Evolutionary conservation across 2,329 filamentous ascomycete genomes (phyloP), one percentile per base, ranked within the genome.

Genomic region (Hypomyces perniciosus): DNA sequence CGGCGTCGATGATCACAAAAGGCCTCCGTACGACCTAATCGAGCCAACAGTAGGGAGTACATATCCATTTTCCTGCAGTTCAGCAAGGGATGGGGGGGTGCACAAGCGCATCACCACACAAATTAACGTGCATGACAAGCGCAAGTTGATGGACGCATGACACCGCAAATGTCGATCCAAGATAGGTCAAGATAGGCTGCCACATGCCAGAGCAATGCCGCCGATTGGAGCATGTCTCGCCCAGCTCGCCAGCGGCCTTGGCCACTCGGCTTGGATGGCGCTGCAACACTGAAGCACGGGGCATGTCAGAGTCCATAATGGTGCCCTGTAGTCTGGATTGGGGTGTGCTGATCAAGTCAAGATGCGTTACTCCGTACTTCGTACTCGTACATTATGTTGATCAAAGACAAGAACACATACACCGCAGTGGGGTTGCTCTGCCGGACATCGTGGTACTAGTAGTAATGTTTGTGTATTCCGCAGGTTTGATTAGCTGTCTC

Each of bases 141-240:
- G 40, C 26, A 27, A 13, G 10, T 35, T 35, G 12, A 37, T 29
- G 48, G 44, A 56, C 57, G 56, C 57, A 59, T 58, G 57, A 57
- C 57, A 57, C 52, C 44, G 6, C 33, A 31, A 35, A 35, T 42
- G 46, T 50, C 46, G 46, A 48, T 48, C 40, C 34, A 28, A 28
- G 40, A 44, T 20, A 9, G 39, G 33, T 46, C 30, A 44, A 30
- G 43, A 47, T 54, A 47, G 42, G 54, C 44, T 48, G 50, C 54
- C 52, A 52, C 52, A 52, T 52, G 50, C 45, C 49, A 34, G 41
- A 52, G 40, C 34, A 45, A 30, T 48, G 49, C 49, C 49, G 40
- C 40, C 37, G 34, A 52, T 51, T 52, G 49, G 48, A 45, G 39
- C 49, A 31, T 33, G 31, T 37, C 6, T 46, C 28, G 29, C 30